These are phyloP conservation scores for Cutaneotrichosporon mucoides DNA, from an alignment of 1,284 basidiomycete species.

Conservation along the genomic window DNA sequence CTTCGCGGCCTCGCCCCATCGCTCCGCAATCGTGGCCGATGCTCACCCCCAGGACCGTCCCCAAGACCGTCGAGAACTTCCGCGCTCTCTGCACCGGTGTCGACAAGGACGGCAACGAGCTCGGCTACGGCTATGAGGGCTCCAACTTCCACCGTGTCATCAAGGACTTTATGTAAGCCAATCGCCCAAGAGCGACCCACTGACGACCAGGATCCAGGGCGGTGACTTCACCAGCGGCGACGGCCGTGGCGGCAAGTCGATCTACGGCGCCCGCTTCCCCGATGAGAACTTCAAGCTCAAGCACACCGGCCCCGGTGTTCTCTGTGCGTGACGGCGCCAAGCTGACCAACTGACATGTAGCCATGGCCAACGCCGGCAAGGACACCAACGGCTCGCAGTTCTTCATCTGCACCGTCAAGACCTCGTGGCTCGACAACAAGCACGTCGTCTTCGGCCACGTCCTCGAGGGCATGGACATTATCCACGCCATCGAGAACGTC, in stretches of 20 bases:
- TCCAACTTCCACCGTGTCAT: constrained; percentile 68
- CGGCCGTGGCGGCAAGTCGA: constrained; percentile 60
- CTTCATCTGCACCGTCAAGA: constrained; percentile 73
- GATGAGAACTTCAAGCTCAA: constrained; percentile 85
- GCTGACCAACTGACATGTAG: constrained; percentile 23
- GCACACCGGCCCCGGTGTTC: constrained; percentile 75
- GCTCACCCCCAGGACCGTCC: constrained; percentile 63
- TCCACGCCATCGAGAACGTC: constrained; percentile 63
- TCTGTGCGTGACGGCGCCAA: constrained; percentile 51
- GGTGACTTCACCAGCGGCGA: constrained; percentile 67
- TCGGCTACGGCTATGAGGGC: constrained; percentile 68
- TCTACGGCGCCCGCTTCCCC: constrained; percentile 58
- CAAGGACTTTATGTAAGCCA: constrained; percentile 61
- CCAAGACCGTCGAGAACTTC: constrained; percentile 68
- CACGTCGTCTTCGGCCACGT: constrained; percentile 83
- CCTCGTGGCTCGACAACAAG: constrained; percentile 58
- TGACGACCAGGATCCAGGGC: constrained; percentile 57
- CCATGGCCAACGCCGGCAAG: constrained; percentile 81
- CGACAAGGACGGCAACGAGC: constrained; percentile 68
- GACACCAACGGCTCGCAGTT: constrained; percentile 52
- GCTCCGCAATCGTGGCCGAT: no score
- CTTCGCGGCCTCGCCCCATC: no score
- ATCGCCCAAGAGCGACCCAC: no score
- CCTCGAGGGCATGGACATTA: constrained; percentile 81
- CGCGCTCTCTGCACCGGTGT: constrained; percentile 65